Evolutionary conservation across 2,329 filamentous ascomycete genomes (phyloP).

Genomic region (Nannizziopsis barbatae): DNA sequence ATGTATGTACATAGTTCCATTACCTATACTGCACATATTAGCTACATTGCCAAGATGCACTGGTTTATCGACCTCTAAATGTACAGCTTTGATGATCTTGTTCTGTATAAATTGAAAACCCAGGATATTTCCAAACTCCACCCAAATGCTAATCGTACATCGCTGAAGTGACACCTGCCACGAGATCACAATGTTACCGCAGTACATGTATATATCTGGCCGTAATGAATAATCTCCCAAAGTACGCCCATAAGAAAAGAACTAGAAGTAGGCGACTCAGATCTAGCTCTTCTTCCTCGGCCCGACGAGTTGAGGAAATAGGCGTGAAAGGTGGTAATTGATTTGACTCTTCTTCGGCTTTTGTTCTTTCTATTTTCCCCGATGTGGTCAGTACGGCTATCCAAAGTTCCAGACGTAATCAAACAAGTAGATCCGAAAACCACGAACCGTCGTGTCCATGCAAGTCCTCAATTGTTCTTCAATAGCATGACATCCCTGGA

Average conservation of each 20-base stretch:
- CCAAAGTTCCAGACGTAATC: background rate
- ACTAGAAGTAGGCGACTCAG: background rate
- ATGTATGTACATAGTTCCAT: background rate
- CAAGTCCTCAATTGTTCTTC: conserved; percentile 52
- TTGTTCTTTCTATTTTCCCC: conserved; percentile 41
- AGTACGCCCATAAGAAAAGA: background rate
- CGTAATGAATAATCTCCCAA: no score
- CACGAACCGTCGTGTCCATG: conserved; percentile 67
- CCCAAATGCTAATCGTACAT: conserved; percentile 9
- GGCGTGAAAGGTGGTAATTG: conserved; percentile 79
- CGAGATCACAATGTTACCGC: background rate
- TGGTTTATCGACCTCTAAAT: no score
- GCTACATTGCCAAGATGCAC: no score
- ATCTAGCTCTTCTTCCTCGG: conserved; percentile 47
- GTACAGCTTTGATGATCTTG: no score
- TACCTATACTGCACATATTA: no score
- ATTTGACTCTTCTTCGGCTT: conserved; percentile 60
- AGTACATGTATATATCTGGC: background rate
- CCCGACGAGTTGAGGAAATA: conserved; percentile 62
- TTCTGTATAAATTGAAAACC: background rate
- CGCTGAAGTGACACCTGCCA: background rate
- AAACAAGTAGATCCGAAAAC: background rate
- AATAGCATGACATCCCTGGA: conserved; percentile 48
- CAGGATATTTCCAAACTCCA: conserved; percentile 8
- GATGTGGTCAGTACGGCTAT: background rate